These are phyloP conservation scores for Fistulifera pelliculosa DNA, from an alignment of 108 stramenopile genomes.

Conservation along the genomic window DNA sequence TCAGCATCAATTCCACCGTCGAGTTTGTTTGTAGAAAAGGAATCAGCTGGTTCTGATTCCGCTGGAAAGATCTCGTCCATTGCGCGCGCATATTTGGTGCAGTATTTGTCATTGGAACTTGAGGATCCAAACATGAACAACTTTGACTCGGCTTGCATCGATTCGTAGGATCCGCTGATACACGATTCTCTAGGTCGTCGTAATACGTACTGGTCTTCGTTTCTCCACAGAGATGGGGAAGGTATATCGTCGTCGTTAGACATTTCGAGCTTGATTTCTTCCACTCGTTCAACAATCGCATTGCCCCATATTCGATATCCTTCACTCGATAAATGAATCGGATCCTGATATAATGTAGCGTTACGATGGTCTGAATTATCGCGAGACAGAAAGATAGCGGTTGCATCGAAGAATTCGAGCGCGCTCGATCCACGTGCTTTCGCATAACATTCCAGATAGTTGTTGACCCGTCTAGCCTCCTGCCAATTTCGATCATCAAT, in stretches of 20 bases:
- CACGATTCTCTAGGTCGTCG: too few relatives aligned
- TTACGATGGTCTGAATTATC: neutral
- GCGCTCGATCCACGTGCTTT: neutral
- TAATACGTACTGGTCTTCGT: too few relatives aligned
- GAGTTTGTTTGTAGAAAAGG: too few relatives aligned
- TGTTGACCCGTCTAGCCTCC: neutral
- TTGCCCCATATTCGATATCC: conserved; percentile 19
- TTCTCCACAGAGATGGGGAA: too few relatives aligned
- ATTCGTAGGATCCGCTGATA: too few relatives aligned
- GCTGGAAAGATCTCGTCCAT: conserved; percentile 2
- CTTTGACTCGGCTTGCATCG: too few relatives aligned
- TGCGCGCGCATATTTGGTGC: neutral
- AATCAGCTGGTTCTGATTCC: conserved; percentile 3
- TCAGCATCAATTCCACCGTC: conserved; percentile 1
- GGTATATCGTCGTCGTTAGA: too few relatives aligned
- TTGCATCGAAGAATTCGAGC: conserved; percentile 5
- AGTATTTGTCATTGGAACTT: neutral
- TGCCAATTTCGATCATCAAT: neutral
- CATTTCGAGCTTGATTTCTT: too few relatives aligned
- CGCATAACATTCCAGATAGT: conserved; percentile 7
- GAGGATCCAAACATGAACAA: too few relatives aligned
- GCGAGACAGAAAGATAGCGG: neutral
- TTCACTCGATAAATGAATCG: conserved; percentile 28
- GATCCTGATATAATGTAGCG: conserved; percentile 17
- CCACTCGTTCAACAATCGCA: too few relatives aligned